Evolutionary conservation across 1,284 basidiomycete species (phyloP), one percentile per base, ranked within the genome.

Genomic region (Bondarzewia mesenterica): DNA sequence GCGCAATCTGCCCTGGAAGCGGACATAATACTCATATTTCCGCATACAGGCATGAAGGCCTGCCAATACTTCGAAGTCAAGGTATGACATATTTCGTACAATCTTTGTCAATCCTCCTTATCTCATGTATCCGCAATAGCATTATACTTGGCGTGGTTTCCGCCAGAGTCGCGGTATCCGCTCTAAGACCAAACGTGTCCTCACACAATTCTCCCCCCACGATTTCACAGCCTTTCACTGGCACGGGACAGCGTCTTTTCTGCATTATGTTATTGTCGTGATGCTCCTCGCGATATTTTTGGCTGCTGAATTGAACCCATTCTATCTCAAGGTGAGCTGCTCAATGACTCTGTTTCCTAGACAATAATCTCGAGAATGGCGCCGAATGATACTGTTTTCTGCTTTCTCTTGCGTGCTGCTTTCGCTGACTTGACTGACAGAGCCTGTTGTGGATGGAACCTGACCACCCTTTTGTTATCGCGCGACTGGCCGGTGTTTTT

Each of bases 211-310:
- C 62, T 86, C 85, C 7, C 89, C 89, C 14, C 83, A 87, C 52
- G 88, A 91, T 58, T 92, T 87, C 69, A 91, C 88, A 18, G 77
- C 84, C 10, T 91, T 91, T 73, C 78, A 86, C 59, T 92, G 89
- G 89, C 87, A 85, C 55, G 84, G 86, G 15, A 87, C 89, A 5
- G 75, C 80, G 16, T 81, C 82, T 26, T 86, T 89, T 59, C 68
- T 74, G 29, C 82, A 89, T 63, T 91, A 88, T 61, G 66, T 82
- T 50, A 77, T 75, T 1, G 87, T 90, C 26, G 83, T 90, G 10
- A 59, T 85, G 21, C 72, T 91, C 27, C 74, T 91, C 37, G 77
- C 81, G 6, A 78, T 85, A n/a, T 90, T 91, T 61, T 71, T 91
- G 45, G 82, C 81, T 49, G 87, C 85, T 47, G 89, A 91, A 66